These are phyloP conservation scores for Blastocrithidia nonstop DNA, from an alignment of 208 protist species.

Conservation along the genomic window DNA sequence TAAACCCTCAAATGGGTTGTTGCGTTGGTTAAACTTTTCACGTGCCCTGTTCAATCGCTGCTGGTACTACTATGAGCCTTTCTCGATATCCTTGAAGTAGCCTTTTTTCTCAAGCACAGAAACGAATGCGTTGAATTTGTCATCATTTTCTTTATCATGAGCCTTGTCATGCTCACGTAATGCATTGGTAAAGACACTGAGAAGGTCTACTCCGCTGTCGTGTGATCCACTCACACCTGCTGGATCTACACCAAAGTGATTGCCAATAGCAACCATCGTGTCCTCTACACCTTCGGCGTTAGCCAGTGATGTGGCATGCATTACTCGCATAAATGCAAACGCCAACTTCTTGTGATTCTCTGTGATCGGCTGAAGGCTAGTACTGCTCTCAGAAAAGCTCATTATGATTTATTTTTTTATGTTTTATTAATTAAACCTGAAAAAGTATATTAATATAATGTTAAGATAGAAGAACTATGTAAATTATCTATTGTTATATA, in stretches of 20 bases:
- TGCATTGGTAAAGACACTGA: slow-evolving; percentile 39
- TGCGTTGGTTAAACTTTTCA: slow-evolving; percentile 79
- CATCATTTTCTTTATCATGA: slow-evolving; percentile 41
- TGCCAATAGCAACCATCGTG: slow-evolving; percentile 37
- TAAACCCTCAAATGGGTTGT: slow-evolving; percentile 85
- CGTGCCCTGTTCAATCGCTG: slow-evolving; percentile 64
- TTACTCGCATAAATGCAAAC: slow-evolving; percentile 73
- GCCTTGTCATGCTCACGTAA: slow-evolving; percentile 23
- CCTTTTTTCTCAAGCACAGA: slow-evolving; percentile 80
- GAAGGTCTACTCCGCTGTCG: slow-evolving; percentile 48
- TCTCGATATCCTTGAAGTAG: slow-evolving; percentile 75
- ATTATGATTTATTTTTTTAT: background rate
- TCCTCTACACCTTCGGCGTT: slow-evolving; percentile 21
- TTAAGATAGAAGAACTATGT: no score
- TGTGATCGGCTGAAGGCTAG: slow-evolving; percentile 16
- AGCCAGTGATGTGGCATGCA: slow-evolving; percentile 22
- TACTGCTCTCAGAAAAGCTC: background rate
- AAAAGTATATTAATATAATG: slow-evolving; percentile 2
- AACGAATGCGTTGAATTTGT: slow-evolving; percentile 79
- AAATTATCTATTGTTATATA: no score
- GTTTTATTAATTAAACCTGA: background rate
- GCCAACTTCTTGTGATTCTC: slow-evolving; percentile 73
- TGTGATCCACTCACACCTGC: slow-evolving; percentile 42
- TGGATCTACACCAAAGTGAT: slow-evolving; percentile 65
- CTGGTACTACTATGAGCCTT: slow-evolving; percentile 60